These are phyloP conservation scores for Blumeria hordei DNA, from an alignment of 2,329 filamentous ascomycete genomes.

Conservation along the genomic window DNA sequence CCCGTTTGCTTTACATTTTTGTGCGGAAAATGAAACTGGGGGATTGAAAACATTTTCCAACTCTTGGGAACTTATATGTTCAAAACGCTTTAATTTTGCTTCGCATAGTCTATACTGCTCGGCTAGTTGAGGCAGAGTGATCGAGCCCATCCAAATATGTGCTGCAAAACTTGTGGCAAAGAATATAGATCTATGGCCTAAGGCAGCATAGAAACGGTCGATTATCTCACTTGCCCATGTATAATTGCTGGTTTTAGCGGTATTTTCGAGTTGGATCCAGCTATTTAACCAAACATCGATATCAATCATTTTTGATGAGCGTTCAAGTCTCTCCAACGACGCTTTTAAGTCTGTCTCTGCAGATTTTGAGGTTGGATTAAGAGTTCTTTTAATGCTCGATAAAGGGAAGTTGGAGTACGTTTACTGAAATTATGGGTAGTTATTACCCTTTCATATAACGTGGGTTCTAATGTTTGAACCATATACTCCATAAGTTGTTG, in stretches of 20 bases:
- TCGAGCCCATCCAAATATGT: not conserved
- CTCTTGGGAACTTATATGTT: not conserved
- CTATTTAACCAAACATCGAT: conserved; percentile 1
- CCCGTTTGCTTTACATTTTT: not conserved
- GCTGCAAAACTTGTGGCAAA: conserved; percentile 1
- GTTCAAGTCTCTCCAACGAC: not conserved
- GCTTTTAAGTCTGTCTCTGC: not conserved
- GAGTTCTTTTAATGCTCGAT: not conserved
- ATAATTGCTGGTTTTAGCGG: not conserved
- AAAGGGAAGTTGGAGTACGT: not conserved
- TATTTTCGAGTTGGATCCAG: not conserved
- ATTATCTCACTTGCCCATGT: not conserved
- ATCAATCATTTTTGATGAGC: not conserved
- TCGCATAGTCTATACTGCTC: not conserved
- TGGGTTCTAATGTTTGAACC: not conserved
- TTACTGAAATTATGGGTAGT: not conserved
- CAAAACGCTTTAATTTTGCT: not conserved
- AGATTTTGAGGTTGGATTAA: not conserved
- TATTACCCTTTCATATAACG: not conserved
- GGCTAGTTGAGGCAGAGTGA: not conserved
- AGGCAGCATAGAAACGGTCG: not conserved
- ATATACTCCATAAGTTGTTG: not conserved
- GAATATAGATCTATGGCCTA: not conserved
- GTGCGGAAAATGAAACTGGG: not conserved
- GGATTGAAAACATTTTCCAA: not conserved